Evolutionary conservation across 1,139 yeast genomes (phyloP), one percentile per base, ranked within the genome.

Genomic region (Hyphopichia buzzinii): DNA sequence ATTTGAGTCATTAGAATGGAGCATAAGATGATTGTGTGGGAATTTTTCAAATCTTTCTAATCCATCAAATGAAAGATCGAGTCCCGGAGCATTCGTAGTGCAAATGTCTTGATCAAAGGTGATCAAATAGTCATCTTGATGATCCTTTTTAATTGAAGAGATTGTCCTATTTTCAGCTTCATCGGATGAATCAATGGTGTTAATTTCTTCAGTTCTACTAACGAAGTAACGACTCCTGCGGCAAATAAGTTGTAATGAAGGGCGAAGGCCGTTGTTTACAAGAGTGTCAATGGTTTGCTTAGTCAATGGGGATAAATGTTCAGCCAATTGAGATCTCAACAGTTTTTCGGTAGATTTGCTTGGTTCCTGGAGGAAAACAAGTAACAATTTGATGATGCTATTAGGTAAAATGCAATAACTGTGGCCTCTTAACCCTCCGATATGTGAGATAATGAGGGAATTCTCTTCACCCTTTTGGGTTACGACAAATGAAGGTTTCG

Each of bases 271-370:
- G 45, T 72, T 72, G 12, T 74, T 62, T 22, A 74, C 55, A 12
- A 81, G 59, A 64, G 79, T 73, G 43, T 78, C 80, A 7, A 77
- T 46, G 3, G 81, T 64, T 17, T 72, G 47, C 48, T 69, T 75
- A n/a, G 79, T 72, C 45, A 78, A 54, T 34, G 71, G 58, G 30
- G 60, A 53, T 33, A 58, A 66, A 43, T 60, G 54, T 4, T 57
- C 53, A 26, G 53, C 54, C 21, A 59, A 48, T 26, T 45, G 46
- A 14, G 43, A 28, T 44, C 47, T 57, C 19, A 61, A 47, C 2
- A 44, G 38, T 14, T 39, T 38, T 25, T 57, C 40, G 13, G 37
- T 43, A 41, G 60, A 46, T 38, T 52, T 50, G 37, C 58, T 57
- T 17, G 53, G 39, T 30, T 53, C 54, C 24, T 45, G 64, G 48